phyloP scores from a whole-genome alignment of 2,329 filamentous ascomycete species.

The Saccharata proteae region DNA sequence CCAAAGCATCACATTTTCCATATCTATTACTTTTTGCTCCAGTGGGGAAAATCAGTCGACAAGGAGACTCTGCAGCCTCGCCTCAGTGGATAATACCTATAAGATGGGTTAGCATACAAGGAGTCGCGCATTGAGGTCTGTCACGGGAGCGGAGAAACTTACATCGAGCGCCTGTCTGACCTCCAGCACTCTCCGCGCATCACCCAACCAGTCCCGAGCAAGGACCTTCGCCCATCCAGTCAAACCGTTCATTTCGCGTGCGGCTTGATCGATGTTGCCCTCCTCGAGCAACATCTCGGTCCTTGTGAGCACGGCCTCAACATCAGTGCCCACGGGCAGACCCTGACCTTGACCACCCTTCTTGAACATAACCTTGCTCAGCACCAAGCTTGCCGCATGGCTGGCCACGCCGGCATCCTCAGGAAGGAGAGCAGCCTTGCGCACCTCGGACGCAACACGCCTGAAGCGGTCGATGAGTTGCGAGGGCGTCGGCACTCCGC shows the following conservation, averaged over 20 bases:
- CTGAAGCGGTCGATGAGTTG: slow-evolving; percentile 94
- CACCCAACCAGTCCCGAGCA: slow-evolving; percentile 84
- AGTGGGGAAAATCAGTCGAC: no score
- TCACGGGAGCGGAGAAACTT: slow-evolving; percentile 37
- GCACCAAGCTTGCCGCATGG: slow-evolving; percentile 77
- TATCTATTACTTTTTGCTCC: no score
- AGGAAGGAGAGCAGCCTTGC: slow-evolving; percentile 85
- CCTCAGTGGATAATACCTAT: slow-evolving; percentile 80
- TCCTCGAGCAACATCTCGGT: slow-evolving; percentile 88
- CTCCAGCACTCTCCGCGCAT: slow-evolving; percentile 85
- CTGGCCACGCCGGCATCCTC: slow-evolving; percentile 90
- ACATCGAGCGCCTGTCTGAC: slow-evolving; percentile 94
- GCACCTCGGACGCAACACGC: slow-evolving; percentile 78
- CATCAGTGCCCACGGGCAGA: slow-evolving; percentile 70
- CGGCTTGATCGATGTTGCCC: slow-evolving; percentile 80
- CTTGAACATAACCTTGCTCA: slow-evolving; percentile 94
- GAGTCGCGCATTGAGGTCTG: no score
- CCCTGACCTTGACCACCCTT: slow-evolving; percentile 52
- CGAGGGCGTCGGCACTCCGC: slow-evolving; percentile 68
- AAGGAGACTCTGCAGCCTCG: slow-evolving; percentile 74
- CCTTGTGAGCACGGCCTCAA: slow-evolving; percentile 83
- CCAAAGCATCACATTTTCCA: no score
- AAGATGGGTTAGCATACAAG: not conserved
- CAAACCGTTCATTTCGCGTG: slow-evolving; percentile 87
- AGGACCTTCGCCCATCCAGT: slow-evolving; percentile 92